Percentiles rank a stretch among this genome's conserved stretches.
Evolutionary conservation across 2,329 filamentous ascomycete species (phyloP).

Genomic region (Diaporthe citrichinensis): DNA sequence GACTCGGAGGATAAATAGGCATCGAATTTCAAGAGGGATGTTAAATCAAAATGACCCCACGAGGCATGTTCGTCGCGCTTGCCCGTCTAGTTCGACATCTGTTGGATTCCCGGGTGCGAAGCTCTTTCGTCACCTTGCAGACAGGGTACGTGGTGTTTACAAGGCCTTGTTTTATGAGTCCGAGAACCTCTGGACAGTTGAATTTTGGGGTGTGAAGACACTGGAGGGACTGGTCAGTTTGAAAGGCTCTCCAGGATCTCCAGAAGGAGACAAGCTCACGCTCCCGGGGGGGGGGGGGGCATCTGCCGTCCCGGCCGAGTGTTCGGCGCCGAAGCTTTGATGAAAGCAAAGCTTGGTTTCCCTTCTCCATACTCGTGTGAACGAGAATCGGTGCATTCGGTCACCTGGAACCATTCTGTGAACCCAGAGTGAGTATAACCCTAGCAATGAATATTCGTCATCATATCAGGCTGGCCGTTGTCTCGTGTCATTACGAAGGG

Average conservation of each 20-base stretch:
- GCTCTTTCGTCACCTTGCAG: slow-evolving; percentile 1
- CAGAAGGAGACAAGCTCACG: not conserved
- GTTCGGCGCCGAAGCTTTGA: not conserved
- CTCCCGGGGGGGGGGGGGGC: too few species aligned
- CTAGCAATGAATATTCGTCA: not conserved
- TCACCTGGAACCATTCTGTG: too few species aligned
- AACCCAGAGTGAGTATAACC: not conserved
- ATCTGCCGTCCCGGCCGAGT: not conserved
- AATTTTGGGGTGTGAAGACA: too few species aligned
- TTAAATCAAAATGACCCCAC: too few species aligned
- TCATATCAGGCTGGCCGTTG: not conserved
- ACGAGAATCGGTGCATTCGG: not conserved
- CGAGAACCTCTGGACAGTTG: not conserved
- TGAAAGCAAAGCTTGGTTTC: not conserved
- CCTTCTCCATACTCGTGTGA: not conserved
- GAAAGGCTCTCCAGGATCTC: too few species aligned
- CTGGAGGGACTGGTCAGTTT: not conserved
- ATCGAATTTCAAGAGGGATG: too few species aligned
- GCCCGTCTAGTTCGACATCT: too few species aligned
- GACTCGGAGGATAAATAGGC: too few species aligned
- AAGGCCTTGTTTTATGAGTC: not conserved
- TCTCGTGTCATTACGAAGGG: not conserved
- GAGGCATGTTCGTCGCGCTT: too few species aligned
- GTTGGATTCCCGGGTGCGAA: too few species aligned
- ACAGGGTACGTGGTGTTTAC: not conserved